phyloP scores from a whole-genome alignment of 148 eudicot species.

The Simmondsia chinensis region DNA sequence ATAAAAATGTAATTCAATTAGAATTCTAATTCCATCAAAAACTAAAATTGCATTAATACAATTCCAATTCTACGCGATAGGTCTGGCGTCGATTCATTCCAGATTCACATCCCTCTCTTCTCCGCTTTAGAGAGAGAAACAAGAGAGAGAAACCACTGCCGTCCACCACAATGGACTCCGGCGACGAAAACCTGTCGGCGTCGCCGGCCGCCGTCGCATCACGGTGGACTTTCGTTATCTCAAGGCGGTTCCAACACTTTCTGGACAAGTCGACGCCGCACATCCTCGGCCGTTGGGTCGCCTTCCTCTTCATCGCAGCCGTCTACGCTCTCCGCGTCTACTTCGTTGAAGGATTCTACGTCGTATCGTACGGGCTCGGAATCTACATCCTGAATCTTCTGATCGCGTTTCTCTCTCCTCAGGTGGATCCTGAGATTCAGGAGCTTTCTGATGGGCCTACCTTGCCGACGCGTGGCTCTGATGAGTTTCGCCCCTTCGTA shows the following conservation, averaged over 20 bases:
- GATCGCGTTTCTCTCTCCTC: conserved; percentile 48
- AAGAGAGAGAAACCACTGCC: too few relatives aligned
- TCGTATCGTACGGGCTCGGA: conserved; percentile 41
- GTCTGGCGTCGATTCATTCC: too few relatives aligned
- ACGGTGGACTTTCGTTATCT: conserved; percentile 16
- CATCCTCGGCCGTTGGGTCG: conserved; percentile 42
- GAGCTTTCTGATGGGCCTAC: conserved; percentile 34
- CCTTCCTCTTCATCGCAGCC: conserved; percentile 15
- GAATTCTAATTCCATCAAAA: too few relatives aligned
- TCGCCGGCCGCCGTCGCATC: conserved; percentile 21
- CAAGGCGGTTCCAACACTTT: conserved; percentile 29
- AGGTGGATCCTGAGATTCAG: conserved; percentile 36
- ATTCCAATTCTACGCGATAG: too few relatives aligned
- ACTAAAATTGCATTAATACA: too few relatives aligned
- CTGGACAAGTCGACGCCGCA: conserved; percentile 41
- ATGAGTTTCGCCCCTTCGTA: conserved; percentile 47
- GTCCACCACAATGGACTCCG: too few relatives aligned
- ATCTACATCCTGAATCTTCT: conserved; percentile 44
- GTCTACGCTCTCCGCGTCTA: conserved; percentile 28
- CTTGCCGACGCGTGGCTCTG: conserved; percentile 34
- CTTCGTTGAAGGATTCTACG: conserved; percentile 33
- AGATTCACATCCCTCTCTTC: too few relatives aligned
- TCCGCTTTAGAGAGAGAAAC: too few relatives aligned
- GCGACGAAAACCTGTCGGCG: conserved; percentile 7
- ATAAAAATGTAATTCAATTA: too few relatives aligned